Percentiles rank a stretch among this genome's conserved stretches.
These are phyloP conservation scores for Albophoma yamanashiensis DNA, from an alignment of 2,329 filamentous ascomycete species.

Conservation along the genomic window DNA sequence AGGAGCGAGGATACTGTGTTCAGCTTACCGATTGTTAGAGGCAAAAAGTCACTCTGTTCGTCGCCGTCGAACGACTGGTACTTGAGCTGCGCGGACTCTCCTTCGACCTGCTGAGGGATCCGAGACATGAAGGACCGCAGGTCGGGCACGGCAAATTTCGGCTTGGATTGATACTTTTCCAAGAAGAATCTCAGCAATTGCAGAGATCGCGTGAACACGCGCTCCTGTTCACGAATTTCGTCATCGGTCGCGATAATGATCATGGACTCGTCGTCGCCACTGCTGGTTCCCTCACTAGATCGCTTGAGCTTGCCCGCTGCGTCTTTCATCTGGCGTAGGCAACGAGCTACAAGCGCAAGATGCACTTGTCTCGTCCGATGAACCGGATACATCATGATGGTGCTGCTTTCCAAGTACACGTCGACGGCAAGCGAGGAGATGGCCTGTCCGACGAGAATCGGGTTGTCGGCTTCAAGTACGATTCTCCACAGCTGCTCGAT, in stretches of 20 bases:
- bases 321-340: constrained; percentile 56
- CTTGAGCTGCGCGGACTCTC: constrained; percentile 55
- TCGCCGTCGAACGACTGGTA: constrained; percentile 64
- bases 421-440: constrained; percentile 59
- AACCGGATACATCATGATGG: constrained; percentile 38
- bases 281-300: constrained; percentile 29
- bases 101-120: constrained; percentile 41
- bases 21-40: constrained; percentile 54
- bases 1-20: constrained; percentile 64
- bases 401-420: constrained; percentile 54
- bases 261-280: constrained; percentile 42
- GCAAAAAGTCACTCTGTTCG: constrained; percentile 46
- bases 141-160: constrained; percentile 49
- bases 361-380: constrained; percentile 49
- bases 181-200: constrained; percentile 59
- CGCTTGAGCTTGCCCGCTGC: constrained; percentile 45
- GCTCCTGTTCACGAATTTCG: constrained; percentile 38
- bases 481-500: constrained; percentile 76
- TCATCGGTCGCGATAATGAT: constrained; percentile 35
- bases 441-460: constrained; percentile 55
- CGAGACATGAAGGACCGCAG: constrained; percentile 41
- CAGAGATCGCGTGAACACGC: constrained; percentile 58
- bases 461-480: constrained; percentile 56
- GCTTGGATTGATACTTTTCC: constrained; percentile 50
- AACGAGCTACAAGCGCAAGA: constrained; percentile 60